These are phyloP conservation scores for Capronia americana DNA, from an alignment of 2,329 filamentous ascomycete genomes.

Conservation along the genomic window DNA sequence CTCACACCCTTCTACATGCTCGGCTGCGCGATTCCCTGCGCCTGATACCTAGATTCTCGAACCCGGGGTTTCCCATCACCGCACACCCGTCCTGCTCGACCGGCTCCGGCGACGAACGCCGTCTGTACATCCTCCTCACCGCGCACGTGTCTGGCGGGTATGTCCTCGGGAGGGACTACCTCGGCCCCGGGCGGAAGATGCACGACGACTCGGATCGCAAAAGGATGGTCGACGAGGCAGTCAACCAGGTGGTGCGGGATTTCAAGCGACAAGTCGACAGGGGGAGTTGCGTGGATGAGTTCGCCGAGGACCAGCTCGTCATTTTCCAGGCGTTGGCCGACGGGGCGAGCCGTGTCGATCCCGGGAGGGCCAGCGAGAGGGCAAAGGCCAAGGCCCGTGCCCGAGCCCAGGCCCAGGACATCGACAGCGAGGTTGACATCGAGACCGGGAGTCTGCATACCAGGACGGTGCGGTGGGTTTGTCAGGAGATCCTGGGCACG, in stretches of 20 bases:
- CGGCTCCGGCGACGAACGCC: constrained; percentile 52
- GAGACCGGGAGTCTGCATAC: constrained; percentile 47
- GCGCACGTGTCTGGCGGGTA: constrained; percentile 58
- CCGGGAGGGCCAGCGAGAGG: constrained; percentile 23
- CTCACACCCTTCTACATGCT: constrained; percentile 1
- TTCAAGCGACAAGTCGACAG: constrained; percentile 55
- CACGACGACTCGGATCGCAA: constrained; percentile 29
- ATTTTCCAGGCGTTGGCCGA: constrained; percentile 64
- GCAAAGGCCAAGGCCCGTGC: background rate
- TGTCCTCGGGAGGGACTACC: constrained; percentile 58
- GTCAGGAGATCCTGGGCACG: constrained; percentile 46
- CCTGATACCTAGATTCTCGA: constrained; percentile 5
- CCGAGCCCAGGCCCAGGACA: too few species aligned
- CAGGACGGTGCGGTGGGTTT: constrained; percentile 54
- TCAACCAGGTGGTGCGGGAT: constrained; percentile 55
- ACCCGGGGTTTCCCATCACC: constrained; percentile 10
- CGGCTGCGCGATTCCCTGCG: constrained; percentile 5
- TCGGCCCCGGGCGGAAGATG: constrained; percentile 51
- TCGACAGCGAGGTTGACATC: background rate
- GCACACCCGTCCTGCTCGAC: constrained; percentile 17
- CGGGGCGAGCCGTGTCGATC: constrained; percentile 48
- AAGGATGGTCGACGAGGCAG: constrained; percentile 34
- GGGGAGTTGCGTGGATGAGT: constrained; percentile 60
- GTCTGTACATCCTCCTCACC: constrained; percentile 62
- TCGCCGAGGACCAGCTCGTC: constrained; percentile 65